Evolutionary conservation across 2,329 filamentous ascomycete genomes (phyloP), one percentile per base, ranked within the genome.

Genomic region (Basipetospora chlamydospora): DNA sequence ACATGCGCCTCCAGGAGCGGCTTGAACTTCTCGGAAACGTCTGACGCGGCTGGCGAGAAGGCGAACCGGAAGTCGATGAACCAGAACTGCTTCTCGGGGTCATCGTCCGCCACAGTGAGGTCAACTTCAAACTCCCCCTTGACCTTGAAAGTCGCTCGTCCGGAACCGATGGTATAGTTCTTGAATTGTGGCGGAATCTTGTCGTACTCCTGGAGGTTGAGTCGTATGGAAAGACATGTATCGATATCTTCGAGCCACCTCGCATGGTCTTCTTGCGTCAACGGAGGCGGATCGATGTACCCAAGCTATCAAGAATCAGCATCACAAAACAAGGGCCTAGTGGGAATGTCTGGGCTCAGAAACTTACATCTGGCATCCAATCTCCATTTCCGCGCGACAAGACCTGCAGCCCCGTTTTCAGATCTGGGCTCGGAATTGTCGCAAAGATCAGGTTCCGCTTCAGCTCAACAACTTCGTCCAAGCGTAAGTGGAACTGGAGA

Each of bases 51-150:
- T 2, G 88, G 88, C 7, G 63, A 67, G 53, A 93, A 98, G 11
- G 77, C 61, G 47, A 93, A 86, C 41, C 87, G 75, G 48, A 96
- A 77, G 54, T 96, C 87, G 42, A 96, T 82, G 51, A 96, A 94
- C 67, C 81, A 95, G 51, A 93, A 92, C 48, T 92, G 87, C 37
- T 81, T 80, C 22, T 76, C 66, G 13, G 77, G 73, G 44, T 90
- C 80, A 50, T 96, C 87, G 46, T 87, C 80, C 13, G 82, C 84
- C 43, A 96, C 81, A 1, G 86, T 87, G 35, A 98, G 69, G 52
- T 96, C 90, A 15, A 96, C 73, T 54, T 96, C 88, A 48, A 95
- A 95, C 54, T 96, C 88, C 37, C 73, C 73, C 3, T 73, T 62
- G 2, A 96, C 81, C 32, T 64, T 71, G 54, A 98, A 98, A 0